Percentiles rank a stretch among this genome's conserved stretches.
These are phyloP conservation scores for Neurospora sp. DNA, from an alignment of 495 filamentous ascomycete species.

Conservation along the genomic window DNA sequence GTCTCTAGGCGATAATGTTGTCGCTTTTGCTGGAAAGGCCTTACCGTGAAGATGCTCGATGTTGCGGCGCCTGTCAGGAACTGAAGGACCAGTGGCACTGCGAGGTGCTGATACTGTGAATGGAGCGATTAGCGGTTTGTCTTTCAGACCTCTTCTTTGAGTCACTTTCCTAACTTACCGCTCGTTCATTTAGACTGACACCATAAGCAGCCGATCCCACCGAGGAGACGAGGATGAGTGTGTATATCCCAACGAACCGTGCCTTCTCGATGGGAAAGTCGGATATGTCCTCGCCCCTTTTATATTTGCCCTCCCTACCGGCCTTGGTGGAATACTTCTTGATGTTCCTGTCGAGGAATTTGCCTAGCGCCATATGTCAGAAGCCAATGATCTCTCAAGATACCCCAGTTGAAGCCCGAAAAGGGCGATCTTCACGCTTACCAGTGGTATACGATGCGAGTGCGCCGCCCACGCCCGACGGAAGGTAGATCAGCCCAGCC, in stretches of 20 bases:
- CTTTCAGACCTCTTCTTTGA: too few relatives aligned
- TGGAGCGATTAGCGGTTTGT: too few relatives aligned
- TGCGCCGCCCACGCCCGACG: background rate
- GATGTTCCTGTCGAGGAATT: background rate
- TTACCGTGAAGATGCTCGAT: constrained; percentile 3
- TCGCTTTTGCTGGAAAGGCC: background rate
- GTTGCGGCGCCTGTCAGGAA: constrained; percentile 7
- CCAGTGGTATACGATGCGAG: background rate
- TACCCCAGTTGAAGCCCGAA: background rate
- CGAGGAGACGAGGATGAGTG: background rate
- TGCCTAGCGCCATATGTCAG: background rate
- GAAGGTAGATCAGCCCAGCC: background rate
- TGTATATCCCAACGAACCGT: background rate
- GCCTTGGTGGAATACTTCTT: background rate
- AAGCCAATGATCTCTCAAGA: background rate
- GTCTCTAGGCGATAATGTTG: too few relatives aligned
- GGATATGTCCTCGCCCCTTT: background rate
- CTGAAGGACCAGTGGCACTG: constrained; percentile 5
- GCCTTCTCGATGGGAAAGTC: background rate
- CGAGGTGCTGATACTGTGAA: constrained; percentile 8
- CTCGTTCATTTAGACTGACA: background rate
- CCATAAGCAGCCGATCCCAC: constrained; percentile 1
- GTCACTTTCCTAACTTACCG: too few relatives aligned
- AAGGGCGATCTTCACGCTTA: background rate
- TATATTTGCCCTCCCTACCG: background rate